Conservation (phyloP, 169 alveolate genomes). For the Cryptosporidium xiaoi region DNA sequence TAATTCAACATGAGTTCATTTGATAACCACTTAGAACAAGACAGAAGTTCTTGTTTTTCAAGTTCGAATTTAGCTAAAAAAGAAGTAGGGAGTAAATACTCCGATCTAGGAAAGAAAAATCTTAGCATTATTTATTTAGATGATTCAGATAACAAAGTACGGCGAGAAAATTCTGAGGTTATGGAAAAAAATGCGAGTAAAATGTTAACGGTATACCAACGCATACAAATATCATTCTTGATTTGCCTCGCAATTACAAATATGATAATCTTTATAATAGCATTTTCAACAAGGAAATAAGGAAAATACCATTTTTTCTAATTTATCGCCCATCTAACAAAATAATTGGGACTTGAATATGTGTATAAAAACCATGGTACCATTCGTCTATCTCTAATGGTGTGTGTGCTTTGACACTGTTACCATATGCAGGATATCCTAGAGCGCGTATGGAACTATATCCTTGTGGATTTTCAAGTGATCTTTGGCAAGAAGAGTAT, state of each 20-base stretch:
- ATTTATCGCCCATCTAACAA: background rate
- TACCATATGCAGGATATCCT: conserved; percentile 68
- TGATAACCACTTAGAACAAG: no score
- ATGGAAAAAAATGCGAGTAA: background rate
- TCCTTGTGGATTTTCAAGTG: conserved; percentile 48
- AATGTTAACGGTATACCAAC: conserved; percentile 30
- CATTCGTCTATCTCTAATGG: conserved; percentile 50
- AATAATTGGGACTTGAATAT: conserved; percentile 52
- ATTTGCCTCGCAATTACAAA: conserved; percentile 13
- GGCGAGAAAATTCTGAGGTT: conserved; percentile 10
- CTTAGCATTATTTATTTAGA: conserved; percentile 15
- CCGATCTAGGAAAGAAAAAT: background rate
- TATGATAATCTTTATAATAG: conserved; percentile 15
- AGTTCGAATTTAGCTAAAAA: no score
- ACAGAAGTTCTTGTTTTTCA: no score
- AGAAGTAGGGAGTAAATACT: no score
- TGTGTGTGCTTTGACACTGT: background rate
- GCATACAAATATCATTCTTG: conserved; percentile 44
- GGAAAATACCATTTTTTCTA: background rate
- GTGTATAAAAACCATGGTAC: conserved; percentile 43
- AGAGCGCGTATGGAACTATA: conserved; percentile 59
- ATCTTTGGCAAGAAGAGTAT: conserved; percentile 44
- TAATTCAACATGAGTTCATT: no score
- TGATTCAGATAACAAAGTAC: conserved; percentile 28
- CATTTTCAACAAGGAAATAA: conserved; percentile 19